Conservation (phyloP, 164 flowering plant species). For the Nelumbo lutea region DNA sequence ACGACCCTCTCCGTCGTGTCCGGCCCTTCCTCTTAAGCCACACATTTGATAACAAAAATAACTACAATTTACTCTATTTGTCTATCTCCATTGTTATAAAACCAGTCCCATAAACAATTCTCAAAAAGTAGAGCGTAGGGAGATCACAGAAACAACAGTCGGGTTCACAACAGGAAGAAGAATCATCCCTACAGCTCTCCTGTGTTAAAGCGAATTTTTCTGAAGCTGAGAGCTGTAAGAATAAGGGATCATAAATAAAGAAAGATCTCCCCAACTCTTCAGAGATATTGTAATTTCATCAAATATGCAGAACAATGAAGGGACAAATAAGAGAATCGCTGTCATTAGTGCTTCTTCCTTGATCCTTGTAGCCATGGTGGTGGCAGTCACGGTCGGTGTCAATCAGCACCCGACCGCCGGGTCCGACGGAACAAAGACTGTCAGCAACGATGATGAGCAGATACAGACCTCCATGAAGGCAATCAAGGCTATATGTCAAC, state of each 20-base stretch:
- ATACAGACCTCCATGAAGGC: conserved; percentile 40
- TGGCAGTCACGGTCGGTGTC: conserved; percentile 39
- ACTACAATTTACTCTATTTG: conserved; percentile 4
- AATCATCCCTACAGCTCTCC: conserved; percentile 1
- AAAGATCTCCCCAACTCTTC: too few relatives aligned
- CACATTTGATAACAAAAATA: conserved; percentile 6
- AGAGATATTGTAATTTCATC: background rate
- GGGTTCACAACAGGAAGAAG: background rate
- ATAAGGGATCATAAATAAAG: conserved; percentile 1
- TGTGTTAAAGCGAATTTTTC: conserved; percentile 7
- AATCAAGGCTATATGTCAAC: conserved; percentile 43
- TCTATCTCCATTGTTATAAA: conserved; percentile 7
- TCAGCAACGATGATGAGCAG: background rate
- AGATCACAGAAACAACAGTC: background rate
- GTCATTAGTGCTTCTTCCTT: conserved; percentile 36
- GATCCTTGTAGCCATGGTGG: conserved; percentile 55
- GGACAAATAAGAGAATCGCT: conserved; percentile 33
- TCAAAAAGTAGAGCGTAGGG: conserved; percentile 1
- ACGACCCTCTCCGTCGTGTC: conserved; percentile 14
- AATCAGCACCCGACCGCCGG: background rate
- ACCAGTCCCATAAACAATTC: background rate
- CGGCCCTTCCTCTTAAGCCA: conserved; percentile 9
- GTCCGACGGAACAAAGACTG: background rate
- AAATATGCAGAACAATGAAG: background rate
- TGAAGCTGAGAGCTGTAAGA: background rate